Percentiles rank a stretch among this genome's conserved stretches.
These are phyloP conservation scores for Emiliania huxleyi DNA, from an alignment of 78 protist species.

Conservation along the genomic window DNA sequence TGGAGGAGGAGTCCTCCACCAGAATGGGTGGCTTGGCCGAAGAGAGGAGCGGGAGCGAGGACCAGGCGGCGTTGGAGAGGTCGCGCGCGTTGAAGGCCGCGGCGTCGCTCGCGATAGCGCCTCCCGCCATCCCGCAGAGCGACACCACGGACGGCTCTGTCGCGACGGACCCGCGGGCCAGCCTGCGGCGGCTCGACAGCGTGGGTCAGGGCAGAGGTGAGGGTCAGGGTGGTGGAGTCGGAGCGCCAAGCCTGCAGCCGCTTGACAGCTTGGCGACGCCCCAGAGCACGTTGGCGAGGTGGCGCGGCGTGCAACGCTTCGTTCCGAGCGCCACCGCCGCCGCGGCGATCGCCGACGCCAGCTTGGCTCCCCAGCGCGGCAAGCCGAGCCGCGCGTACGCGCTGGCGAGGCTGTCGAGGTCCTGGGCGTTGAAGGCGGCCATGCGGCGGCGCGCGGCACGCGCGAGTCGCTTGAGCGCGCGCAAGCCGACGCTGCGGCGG, in stretches of 20 bases:
- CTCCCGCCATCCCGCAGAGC: not conserved
- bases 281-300: not conserved
- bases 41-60: not conserved
- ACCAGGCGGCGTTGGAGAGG: constrained; percentile 31
- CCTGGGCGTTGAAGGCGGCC: not conserved
- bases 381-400: not conserved
- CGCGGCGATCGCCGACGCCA: not conserved
- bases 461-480: not conserved
- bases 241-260: not conserved
- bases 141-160: not conserved
- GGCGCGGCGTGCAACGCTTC: not conserved
- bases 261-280: not conserved
- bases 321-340: not conserved
- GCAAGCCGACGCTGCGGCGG: not conserved
- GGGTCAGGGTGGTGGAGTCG: too few relatives aligned
- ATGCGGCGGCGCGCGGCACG: not conserved
- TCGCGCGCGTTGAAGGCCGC: not conserved
- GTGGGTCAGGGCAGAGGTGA: too few relatives aligned
- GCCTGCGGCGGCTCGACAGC: not conserved
- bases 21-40: not conserved
- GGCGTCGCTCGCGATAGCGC: not conserved
- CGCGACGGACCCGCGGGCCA: not conserved
- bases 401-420: constrained; percentile 6
- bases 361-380: not conserved
- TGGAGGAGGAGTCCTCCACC: too few relatives aligned